Conservation (phyloP, 345 rosid genomes). For the Luvunga scandens region DNA sequence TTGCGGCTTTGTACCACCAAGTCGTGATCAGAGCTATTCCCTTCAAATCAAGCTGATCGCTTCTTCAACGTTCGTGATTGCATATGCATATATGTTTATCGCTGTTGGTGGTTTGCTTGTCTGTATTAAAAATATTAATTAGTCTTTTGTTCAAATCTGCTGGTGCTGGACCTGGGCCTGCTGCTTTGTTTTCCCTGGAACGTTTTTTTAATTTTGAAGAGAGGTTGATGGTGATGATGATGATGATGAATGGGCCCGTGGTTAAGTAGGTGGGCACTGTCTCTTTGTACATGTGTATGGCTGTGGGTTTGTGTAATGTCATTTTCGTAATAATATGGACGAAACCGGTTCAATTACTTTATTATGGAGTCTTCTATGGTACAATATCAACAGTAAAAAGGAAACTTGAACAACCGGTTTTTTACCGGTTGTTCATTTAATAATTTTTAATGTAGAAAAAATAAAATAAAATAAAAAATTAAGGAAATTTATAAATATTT, state of each 20-base stretch:
- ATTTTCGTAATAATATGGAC: slow-evolving; percentile 9
- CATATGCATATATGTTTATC: neutral
- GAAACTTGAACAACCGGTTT: too few relatives aligned
- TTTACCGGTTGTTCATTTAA: too few relatives aligned
- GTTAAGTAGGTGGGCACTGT: slow-evolving; percentile 1
- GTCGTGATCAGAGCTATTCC: slow-evolving; percentile 81
- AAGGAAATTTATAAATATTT: too few relatives aligned
- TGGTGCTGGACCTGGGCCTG: neutral
- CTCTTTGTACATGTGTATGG: slow-evolving; percentile 15
- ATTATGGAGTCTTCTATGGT: too few relatives aligned
- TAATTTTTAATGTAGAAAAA: too few relatives aligned
- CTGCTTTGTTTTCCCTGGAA: neutral
- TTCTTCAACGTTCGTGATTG: neutral
- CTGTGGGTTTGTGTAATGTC: slow-evolving; percentile 15
- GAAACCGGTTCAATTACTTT: neutral
- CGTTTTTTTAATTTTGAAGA: neutral
- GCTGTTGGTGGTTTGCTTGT: neutral
- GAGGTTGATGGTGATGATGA: neutral
- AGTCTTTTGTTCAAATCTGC: neutral
- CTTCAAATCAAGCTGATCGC: slow-evolving; percentile 42
- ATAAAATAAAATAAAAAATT: too few relatives aligned
- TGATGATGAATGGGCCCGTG: neutral
- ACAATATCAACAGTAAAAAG: too few relatives aligned
- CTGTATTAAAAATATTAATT: neutral
- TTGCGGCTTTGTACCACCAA: slow-evolving; percentile 71